These are phyloP conservation scores for Solanum arcanum DNA, from an alignment of 257 asterid species.

Conservation along the genomic window DNA sequence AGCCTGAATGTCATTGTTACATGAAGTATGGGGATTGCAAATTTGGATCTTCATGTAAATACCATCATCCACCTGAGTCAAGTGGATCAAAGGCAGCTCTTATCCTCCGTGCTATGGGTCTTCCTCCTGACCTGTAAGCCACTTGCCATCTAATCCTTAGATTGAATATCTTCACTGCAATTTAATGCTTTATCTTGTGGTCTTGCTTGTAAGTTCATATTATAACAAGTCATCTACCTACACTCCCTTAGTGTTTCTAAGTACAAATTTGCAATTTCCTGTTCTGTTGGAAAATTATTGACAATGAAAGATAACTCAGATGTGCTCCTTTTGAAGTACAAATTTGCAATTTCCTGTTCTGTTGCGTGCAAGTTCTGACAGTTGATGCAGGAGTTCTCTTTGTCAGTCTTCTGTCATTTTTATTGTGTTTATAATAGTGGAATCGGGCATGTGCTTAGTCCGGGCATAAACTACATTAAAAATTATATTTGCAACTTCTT, in stretches of 20 bases:
- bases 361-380: not conserved
- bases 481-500: not conserved
- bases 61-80: slow-evolving; percentile 61
- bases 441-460: not conserved
- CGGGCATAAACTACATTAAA: not conserved
- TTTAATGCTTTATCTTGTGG: not conserved
- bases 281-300: not conserved
- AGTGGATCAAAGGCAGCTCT: slow-evolving; percentile 28
- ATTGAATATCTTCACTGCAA: not conserved
- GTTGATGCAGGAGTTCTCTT: not conserved
- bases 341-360: not conserved
- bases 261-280: not conserved
- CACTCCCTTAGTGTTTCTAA: not conserved
- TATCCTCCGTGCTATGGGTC: slow-evolving; percentile 4
- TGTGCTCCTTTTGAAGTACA: not conserved
- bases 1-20: slow-evolving; percentile 62
- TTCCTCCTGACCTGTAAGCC: slow-evolving; percentile 6
- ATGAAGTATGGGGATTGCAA: slow-evolving; percentile 62
- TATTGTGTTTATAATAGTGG: not conserved
- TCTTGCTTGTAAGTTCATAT: not conserved
- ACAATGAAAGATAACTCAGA: not conserved
- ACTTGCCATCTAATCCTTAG: not conserved
- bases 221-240: not conserved
- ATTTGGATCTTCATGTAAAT: slow-evolving; percentile 60
- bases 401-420: not conserved